phyloP scores from a whole-genome alignment of 139 green algal species.

The Coelastrella sp. region DNA sequence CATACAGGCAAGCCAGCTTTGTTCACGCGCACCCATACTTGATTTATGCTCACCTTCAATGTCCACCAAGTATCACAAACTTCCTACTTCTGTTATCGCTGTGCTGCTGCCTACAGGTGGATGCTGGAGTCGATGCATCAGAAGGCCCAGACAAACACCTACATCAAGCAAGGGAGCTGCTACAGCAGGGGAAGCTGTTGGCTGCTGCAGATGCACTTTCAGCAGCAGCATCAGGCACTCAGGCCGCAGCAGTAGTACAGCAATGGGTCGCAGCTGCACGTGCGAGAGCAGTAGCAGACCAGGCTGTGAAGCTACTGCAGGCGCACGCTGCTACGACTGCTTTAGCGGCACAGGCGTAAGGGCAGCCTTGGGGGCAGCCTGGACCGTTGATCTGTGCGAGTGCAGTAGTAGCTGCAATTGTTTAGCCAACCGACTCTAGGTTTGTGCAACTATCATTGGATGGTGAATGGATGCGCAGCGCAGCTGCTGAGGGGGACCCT shows the following conservation, averaged over 20 bases:
- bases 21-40: no score
- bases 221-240: conserved; percentile 19
- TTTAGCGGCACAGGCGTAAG: not conserved
- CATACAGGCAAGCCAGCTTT: no score
- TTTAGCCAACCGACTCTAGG: no score
- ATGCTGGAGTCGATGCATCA: not conserved
- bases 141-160: not conserved
- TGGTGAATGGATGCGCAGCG: no score
- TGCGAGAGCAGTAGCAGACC: conserved; percentile 43
- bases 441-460: no score
- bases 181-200: conserved; percentile 40
- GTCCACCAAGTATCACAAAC: no score
- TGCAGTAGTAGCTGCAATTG: not conserved
- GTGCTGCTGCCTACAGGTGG: not conserved
- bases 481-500: no score
- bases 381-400: not conserved
- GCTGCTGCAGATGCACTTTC: conserved; percentile 44
- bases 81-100: no score
- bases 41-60: no score
- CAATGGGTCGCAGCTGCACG: conserved; percentile 46
- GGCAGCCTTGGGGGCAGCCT: not conserved
- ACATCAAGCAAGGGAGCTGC: conserved; percentile 21
- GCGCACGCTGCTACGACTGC: conserved; percentile 44
- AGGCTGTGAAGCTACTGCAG: conserved; percentile 41
- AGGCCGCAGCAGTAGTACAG: conserved; percentile 26